Percentiles rank a stretch among this genome's conserved stretches.
These are phyloP conservation scores for Brassica napus DNA, from an alignment of 345 rosid genomes.

Conservation along the genomic window DNA sequence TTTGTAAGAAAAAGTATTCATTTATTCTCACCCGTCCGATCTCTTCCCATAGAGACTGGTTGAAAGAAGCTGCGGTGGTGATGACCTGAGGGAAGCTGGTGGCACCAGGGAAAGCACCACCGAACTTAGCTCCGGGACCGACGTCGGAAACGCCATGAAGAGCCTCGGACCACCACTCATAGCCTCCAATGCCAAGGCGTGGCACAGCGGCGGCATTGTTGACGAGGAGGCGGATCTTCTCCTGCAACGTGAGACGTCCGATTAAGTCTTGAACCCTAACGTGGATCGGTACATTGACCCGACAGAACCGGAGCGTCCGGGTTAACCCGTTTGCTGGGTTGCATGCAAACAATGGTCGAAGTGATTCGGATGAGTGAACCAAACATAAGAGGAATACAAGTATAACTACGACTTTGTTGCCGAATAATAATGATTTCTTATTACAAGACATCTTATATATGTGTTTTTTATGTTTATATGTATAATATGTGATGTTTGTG, in stretches of 20 bases:
- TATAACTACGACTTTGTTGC: conserved; percentile 23
- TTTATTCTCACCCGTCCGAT: conserved; percentile 70
- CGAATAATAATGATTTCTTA: conserved; percentile 10
- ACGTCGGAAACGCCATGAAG: conserved; percentile 85
- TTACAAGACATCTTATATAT: conserved; percentile 20
- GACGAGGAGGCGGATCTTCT: conserved; percentile 74
- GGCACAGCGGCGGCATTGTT: conserved; percentile 81
- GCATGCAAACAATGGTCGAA: conserved; percentile 64
- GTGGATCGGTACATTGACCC: conserved; percentile 50
- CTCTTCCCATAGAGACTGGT: conserved; percentile 76
- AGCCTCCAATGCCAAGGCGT: conserved; percentile 76
- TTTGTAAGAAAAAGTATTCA: background rate
- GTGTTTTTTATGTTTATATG: conserved; percentile 4
- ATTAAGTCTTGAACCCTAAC: conserved; percentile 76
- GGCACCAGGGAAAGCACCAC: conserved; percentile 70
- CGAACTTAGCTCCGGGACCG: conserved; percentile 73
- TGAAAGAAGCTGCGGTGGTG: conserved; percentile 89
- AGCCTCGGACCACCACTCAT: conserved; percentile 99
- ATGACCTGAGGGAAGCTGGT: conserved; percentile 98
- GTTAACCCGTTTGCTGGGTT: conserved; percentile 59
- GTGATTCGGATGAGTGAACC: conserved; percentile 21
- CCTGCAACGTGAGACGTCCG: conserved; percentile 73
- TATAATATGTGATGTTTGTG: conserved; percentile 22
- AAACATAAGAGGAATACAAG: conserved; percentile 33
- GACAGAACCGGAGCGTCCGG: conserved; percentile 57